These are phyloP conservation scores for Cutaneotrichosporon cavernicola DNA, from an alignment of 1,284 basidiomycete species.

Conservation along the genomic window DNA sequence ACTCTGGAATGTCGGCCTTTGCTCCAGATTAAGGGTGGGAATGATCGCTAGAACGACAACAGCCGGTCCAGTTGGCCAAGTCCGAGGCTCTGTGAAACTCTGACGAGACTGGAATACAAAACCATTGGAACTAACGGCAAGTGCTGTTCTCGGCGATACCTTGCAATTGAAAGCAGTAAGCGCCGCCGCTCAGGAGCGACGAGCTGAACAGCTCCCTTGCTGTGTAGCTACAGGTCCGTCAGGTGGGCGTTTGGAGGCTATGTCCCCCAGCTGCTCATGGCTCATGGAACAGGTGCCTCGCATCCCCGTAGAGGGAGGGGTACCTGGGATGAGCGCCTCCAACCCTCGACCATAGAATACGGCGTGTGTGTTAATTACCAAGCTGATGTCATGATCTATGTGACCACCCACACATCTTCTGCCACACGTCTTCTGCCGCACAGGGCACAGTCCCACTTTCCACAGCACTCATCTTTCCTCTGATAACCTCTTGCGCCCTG, in stretches of 20 bases:
- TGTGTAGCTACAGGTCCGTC: constrained; percentile 39
- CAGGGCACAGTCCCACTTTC: too few relatives aligned
- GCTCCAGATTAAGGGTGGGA: constrained; percentile 40
- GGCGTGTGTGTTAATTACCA: too few relatives aligned
- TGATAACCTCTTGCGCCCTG: too few relatives aligned
- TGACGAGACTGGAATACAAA: not conserved
- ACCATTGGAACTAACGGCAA: constrained; percentile 17
- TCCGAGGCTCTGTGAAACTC: not conserved
- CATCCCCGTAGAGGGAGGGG: too few relatives aligned
- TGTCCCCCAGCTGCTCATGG: constrained; percentile 36
- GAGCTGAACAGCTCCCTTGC: constrained; percentile 35
- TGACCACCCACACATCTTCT: too few relatives aligned
- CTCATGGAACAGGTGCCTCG: constrained; percentile 23
- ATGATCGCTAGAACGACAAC: constrained; percentile 8
- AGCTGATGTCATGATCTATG: too few relatives aligned
- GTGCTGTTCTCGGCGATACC: constrained; percentile 27
- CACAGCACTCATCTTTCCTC: too few relatives aligned
- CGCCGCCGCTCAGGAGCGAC: constrained; percentile 28
- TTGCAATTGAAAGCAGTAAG: constrained; percentile 32
- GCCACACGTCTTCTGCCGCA: too few relatives aligned
- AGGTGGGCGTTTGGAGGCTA: constrained; percentile 34
- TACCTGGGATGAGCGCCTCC: too few relatives aligned
- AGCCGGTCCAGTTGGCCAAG: not conserved
- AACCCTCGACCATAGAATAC: too few relatives aligned
- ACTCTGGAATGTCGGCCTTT: constrained; percentile 37